A percentile compares a stretch with the other conserved stretches of the same genome.
phyloP scores from a whole-genome alignment of 1,139 yeast genomes.

The Sugiyamaella japonica region DNA sequence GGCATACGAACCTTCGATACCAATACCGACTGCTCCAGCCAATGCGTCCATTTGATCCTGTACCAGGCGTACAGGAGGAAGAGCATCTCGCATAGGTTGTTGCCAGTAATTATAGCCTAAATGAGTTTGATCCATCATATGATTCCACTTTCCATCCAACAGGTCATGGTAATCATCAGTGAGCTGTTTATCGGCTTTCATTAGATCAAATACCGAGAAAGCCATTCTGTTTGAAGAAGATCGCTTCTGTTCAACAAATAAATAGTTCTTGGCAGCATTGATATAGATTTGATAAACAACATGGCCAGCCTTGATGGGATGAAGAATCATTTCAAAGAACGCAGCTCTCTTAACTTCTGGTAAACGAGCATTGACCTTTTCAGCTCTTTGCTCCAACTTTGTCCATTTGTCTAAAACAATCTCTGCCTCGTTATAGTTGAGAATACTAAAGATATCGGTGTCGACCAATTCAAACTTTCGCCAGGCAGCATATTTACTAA shows the following conservation, averaged over 20 bases:
- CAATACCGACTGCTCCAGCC: conserved; percentile 22
- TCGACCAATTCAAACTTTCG: conserved; percentile 27
- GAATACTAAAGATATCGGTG: conserved; percentile 19
- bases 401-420: conserved; percentile 21
- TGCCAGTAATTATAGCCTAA: conserved; percentile 28
- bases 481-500: conserved; percentile 25
- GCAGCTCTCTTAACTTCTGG: conserved; percentile 18
- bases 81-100: conserved; percentile 26
- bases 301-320: conserved; percentile 26
- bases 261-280: conserved; percentile 23
- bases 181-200: conserved; percentile 23
- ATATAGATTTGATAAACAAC: conserved; percentile 24
- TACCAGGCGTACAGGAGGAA: conserved; percentile 24
- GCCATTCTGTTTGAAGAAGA: conserved; percentile 23
- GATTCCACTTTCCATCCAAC: conserved; percentile 29
- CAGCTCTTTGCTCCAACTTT: conserved; percentile 19
- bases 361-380: conserved; percentile 17
- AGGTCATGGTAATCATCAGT: conserved; percentile 22
- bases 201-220: conserved; percentile 18
- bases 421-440: conserved; percentile 28
- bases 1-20: conserved; percentile 23
- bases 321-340: conserved; percentile 24
- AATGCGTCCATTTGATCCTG: conserved; percentile 19
- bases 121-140: conserved; percentile 29
- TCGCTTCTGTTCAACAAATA: conserved; percentile 25